A percentile compares a stretch with the other conserved stretches of the same genome.
phyloP scores from a whole-genome alignment of 768 basidiomycete genomes.

The Amyloporia xantha region DNA sequence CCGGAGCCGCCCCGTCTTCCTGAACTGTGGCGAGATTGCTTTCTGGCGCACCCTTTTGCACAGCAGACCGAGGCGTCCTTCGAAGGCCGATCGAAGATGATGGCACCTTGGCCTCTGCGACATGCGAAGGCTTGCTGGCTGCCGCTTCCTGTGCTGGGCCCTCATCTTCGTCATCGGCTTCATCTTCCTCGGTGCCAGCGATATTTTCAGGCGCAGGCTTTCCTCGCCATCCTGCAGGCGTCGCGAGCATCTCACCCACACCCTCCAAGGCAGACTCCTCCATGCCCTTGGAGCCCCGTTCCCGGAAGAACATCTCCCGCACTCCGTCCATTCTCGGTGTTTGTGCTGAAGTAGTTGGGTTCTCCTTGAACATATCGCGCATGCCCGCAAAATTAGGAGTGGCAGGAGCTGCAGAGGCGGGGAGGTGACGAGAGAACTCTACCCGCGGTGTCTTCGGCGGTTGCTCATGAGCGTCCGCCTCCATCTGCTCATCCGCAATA shows the following conservation, averaged over 20 bases:
- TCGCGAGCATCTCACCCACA: conserved; percentile 26
- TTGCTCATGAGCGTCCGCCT: conserved; percentile 23
- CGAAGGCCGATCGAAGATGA: conserved; percentile 3
- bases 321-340: conserved; percentile 32
- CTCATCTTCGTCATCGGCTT: conserved; percentile 1
- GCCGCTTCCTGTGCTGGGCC: conserved; percentile 8
- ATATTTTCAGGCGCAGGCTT: conserved; percentile 8
- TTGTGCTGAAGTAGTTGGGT: conserved; percentile 9
- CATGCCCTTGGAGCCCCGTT: conserved; percentile 9
- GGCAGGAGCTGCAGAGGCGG: conserved; percentile 14
- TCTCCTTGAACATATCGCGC: conserved; percentile 26
- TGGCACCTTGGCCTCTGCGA: conserved; percentile 1
- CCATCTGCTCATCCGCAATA: conserved; percentile 9
- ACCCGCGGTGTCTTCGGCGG: conserved; percentile 24
- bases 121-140: conserved; percentile 3
- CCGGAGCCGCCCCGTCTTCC: conserved; percentile 4
- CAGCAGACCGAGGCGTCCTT: conserved; percentile 11
- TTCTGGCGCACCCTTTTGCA: conserved; percentile 10
- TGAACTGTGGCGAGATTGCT: conserved; percentile 12
- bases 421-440: conserved; percentile 27
- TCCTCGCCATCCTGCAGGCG: conserved; percentile 21
- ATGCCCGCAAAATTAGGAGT: conserved; percentile 25
- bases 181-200: neutral
- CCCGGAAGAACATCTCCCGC: conserved; percentile 24
- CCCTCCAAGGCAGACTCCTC: conserved; percentile 22